phyloP scores from a whole-genome alignment of 2,329 filamentous ascomycete species.

The Scedosporium apiospermum region DNA sequence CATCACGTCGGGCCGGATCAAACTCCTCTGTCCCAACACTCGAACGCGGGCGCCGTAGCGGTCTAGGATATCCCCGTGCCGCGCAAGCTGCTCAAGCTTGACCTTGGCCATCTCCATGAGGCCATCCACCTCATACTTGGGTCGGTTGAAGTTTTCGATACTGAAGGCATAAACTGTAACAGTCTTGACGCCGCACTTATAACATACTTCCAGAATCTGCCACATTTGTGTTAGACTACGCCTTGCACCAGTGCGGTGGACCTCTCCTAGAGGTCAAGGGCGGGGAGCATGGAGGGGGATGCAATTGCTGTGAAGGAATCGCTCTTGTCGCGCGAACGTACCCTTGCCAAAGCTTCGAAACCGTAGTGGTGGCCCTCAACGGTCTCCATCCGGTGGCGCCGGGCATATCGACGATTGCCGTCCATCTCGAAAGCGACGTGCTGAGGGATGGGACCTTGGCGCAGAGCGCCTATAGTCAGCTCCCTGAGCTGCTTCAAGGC shows the following conservation, averaged over 20 bases:
- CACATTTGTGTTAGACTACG: conserved; percentile 10
- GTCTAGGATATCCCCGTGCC: conserved; percentile 88
- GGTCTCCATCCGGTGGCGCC: conserved; percentile 85
- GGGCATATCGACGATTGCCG: conserved; percentile 87
- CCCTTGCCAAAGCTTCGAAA: conserved; percentile 86
- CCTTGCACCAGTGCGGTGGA: no score
- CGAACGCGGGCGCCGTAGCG: conserved; percentile 83
- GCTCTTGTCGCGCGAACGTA: conserved; percentile 27
- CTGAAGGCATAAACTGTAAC: conserved; percentile 98
- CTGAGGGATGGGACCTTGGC: conserved; percentile 83
- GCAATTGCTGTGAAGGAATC: no score
- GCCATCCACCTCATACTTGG: conserved; percentile 91
- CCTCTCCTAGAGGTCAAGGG: neutral
- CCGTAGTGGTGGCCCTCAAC: conserved; percentile 93
- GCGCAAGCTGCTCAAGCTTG: conserved; percentile 82
- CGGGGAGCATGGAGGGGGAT: neutral
- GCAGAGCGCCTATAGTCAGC: conserved; percentile 76
- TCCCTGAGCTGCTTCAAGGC: conserved; percentile 69
- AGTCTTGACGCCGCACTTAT: conserved; percentile 92
- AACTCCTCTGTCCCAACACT: conserved; percentile 72
- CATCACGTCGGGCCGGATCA: conserved; percentile 80
- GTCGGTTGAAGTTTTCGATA: conserved; percentile 97
- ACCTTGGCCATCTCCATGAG: conserved; percentile 97
- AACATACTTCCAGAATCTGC: conserved; percentile 91
- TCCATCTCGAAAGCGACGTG: conserved; percentile 99